Base-by-base conservation (phyloP, 2,329 filamentous ascomycete species). In the Penicillium frequentans region DNA sequence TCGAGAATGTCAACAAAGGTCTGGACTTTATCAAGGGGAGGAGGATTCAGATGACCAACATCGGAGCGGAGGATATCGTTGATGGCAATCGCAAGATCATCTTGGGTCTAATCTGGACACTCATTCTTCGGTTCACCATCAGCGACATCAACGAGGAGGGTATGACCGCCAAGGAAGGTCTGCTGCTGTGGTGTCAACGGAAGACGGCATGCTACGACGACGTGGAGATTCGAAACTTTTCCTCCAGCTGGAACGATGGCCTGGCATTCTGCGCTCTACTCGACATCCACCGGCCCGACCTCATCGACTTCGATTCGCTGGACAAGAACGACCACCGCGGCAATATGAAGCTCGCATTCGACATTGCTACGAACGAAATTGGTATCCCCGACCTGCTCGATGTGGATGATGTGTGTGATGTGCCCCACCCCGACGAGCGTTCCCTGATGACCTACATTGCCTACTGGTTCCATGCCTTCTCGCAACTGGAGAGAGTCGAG, bases 401-500 rank as follows among this genome's bases (percentile, higher is more conserved):
- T 74, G 95, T 98, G 14, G 95, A 99, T 76, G 95, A 99, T 79
- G 95, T 99, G 21, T 96, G 91, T 74, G 95, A 99, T 73, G 93
- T 99, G 27, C 85, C 92, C 24, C 96, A 95, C 78, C 95, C 95
- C 24, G 95, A 99, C 73, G 95, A 99, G 77, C 88, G 91, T 67
- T 96, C 90, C 73, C 83, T 99, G 72, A 99, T 99, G 95, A 99
- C 95, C 1, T 99, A 99, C 75, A 99, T 99, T 68, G 95, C 95
- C 63, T 99, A 99, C 81, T 99, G 95, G 95, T 99, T 99, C 83
- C 95, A 99, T 73, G 95, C 95, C 67, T 99, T 99, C 74, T 98
- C 93, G 29, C 93, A 98, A 71, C 96, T 99, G 88, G 95, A 99
- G 78, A 90, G 93, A 73, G 95, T 99, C 9, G 95, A 99, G 76